These are phyloP conservation scores for Dipteronia sinensis DNA, from an alignment of 345 rosid genomes.

Conservation along the genomic window DNA sequence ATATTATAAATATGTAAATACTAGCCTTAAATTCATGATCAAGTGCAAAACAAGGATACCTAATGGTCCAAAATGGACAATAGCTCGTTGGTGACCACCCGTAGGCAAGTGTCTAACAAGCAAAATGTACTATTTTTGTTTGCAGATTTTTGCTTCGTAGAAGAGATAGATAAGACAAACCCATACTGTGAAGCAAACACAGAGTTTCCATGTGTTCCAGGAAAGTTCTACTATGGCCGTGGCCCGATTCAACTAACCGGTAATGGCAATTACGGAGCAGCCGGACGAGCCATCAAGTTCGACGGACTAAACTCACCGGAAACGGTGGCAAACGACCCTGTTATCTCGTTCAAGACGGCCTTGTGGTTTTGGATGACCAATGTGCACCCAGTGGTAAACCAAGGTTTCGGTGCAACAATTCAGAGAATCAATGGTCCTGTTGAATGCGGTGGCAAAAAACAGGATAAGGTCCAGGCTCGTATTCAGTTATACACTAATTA, in stretches of 20 bases:
- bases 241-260: slow-evolving; percentile 74
- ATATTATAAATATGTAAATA: too few relatives aligned
- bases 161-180: slow-evolving; percentile 26
- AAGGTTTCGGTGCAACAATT: slow-evolving; percentile 39
- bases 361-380: slow-evolving; percentile 67
- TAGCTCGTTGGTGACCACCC: too few relatives aligned
- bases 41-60: too few relatives aligned
- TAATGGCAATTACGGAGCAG: slow-evolving; percentile 72
- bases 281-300: slow-evolving; percentile 49
- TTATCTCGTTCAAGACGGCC: slow-evolving; percentile 65
- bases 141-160: not conserved
- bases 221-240: slow-evolving; percentile 60
- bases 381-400: slow-evolving; percentile 47
- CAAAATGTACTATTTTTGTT: too few relatives aligned
- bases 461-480: not conserved
- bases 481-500: not conserved
- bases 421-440: not conserved
- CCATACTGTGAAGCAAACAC: slow-evolving; percentile 50
- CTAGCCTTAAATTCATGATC: too few relatives aligned
- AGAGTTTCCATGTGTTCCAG: slow-evolving; percentile 55
- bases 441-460: not conserved
- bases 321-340: slow-evolving; percentile 60
- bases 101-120: not conserved
- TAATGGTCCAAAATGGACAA: too few relatives aligned
- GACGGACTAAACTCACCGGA: slow-evolving; percentile 64